phyloP scores from a whole-genome alignment of 192 early-diverging fungal species.

The Thoreauomyces humboldtii region DNA sequence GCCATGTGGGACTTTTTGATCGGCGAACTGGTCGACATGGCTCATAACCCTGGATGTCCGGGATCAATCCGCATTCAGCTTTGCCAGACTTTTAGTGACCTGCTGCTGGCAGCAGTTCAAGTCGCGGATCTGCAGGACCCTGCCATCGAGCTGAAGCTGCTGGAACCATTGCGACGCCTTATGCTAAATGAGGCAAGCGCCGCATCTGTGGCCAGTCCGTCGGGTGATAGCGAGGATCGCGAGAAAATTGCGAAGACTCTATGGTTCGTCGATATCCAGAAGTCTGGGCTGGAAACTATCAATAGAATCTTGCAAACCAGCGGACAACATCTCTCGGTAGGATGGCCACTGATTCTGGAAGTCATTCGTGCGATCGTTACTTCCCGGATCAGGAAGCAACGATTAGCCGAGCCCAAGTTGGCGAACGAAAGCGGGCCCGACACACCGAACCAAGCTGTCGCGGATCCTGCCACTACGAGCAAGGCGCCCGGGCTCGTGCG shows the following conservation, averaged over 20 bases:
- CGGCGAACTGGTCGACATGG: constrained; percentile 70
- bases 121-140: constrained; percentile 46
- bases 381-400: not conserved
- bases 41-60: constrained; percentile 56
- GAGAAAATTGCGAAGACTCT: constrained; percentile 26
- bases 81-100: constrained; percentile 72
- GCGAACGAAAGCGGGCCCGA: not conserved
- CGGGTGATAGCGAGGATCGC: constrained; percentile 18
- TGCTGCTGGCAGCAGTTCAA: constrained; percentile 71
- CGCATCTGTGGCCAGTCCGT: not conserved
- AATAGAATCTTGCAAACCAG: constrained; percentile 87
- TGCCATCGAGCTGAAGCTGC: constrained; percentile 53
- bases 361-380: constrained; percentile 65
- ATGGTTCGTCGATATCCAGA: constrained; percentile 73
- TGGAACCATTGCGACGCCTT: constrained; percentile 69
- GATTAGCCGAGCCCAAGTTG: not conserved
- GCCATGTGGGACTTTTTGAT: constrained; percentile 64
- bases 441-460: not conserved
- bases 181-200: constrained; percentile 36
- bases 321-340: constrained; percentile 78
- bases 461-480: constrained; percentile 1
- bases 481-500: constrained; percentile 57
- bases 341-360: constrained; percentile 90
- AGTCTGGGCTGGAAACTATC: constrained; percentile 82
- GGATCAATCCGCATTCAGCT: constrained; percentile 70